Percentiles rank a stretch among this genome's conserved stretches.
These are phyloP conservation scores for Straminergon stramineum DNA, from an alignment of 225 moss, liverwort and hornwort genomes.

Conservation along the genomic window DNA sequence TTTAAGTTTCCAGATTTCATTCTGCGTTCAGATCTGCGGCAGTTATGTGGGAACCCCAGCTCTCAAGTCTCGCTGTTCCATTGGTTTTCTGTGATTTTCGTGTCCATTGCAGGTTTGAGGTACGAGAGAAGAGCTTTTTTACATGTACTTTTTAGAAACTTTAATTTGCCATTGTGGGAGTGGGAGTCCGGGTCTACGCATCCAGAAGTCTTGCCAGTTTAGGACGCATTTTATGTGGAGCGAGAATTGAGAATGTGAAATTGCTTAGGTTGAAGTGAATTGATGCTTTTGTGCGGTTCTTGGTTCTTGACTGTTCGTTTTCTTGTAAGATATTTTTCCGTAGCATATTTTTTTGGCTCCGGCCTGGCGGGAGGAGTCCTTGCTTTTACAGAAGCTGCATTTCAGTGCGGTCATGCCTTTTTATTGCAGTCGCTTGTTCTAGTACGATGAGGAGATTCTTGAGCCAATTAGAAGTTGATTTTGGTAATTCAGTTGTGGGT, in stretches of 20 bases:
- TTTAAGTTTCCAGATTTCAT: not conserved
- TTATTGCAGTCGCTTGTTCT: no score
- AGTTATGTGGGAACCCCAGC: not conserved
- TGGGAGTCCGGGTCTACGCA: not conserved
- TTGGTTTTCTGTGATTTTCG: not conserved
- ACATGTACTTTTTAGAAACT: not conserved
- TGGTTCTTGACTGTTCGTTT: not conserved
- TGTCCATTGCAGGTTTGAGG: not conserved
- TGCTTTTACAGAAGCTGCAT: not conserved
- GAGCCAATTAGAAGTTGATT: no score
- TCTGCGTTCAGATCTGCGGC: not conserved
- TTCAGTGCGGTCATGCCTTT: not conserved
- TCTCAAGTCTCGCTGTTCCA: not conserved
- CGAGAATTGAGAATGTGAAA: not conserved
- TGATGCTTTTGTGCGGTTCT: not conserved
- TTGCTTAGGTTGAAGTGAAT: no score
- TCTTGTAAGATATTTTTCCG: no score
- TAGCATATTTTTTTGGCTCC: not conserved
- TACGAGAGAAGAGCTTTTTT: not conserved
- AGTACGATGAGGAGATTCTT: not conserved
- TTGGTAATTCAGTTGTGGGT: not conserved
- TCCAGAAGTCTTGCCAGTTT: not conserved
- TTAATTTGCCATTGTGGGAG: no score
- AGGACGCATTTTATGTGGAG: no score
- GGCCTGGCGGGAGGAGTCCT: not conserved